Percentiles rank a stretch among this genome's conserved stretches.
Conservation (phyloP, 2,329 filamentous ascomycete genomes). For the Fusarium lyarnte region DNA sequence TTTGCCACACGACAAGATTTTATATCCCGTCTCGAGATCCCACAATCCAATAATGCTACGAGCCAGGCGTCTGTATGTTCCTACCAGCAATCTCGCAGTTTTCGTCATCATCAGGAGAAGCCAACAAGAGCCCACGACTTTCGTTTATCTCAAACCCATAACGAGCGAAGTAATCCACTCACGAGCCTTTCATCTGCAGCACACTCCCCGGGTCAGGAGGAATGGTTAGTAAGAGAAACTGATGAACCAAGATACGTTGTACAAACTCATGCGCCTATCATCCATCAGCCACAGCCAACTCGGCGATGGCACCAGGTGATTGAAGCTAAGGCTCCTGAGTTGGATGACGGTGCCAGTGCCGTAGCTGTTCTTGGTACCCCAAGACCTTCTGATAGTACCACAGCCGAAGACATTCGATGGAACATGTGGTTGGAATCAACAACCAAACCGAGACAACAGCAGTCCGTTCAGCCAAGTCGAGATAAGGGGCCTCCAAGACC, state of each 20-base stretch:
- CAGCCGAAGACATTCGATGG: conserved; percentile 36
- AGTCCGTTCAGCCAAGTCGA: background rate
- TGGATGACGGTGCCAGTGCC: conserved; percentile 20
- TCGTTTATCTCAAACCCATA: too few species aligned
- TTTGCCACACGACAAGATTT: background rate
- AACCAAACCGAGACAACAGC: background rate
- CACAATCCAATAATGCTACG: background rate
- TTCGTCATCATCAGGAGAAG: background rate
- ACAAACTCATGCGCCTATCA: conserved; percentile 18
- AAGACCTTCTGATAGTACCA: background rate
- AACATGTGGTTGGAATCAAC: conserved; percentile 33
- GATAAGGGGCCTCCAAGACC: background rate
- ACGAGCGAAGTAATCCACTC: background rate
- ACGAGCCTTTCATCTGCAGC: background rate
- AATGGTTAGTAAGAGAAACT: background rate
- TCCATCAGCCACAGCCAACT: conserved; percentile 44
- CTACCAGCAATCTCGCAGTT: background rate
- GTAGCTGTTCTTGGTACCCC: conserved; percentile 21
- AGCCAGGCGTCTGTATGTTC: background rate
- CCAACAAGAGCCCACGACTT: background rate
- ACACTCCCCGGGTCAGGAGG: background rate
- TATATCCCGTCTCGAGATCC: background rate
- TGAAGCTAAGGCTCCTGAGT: conserved; percentile 18
- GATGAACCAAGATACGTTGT: conserved; percentile 29
- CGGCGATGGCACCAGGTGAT: conserved; percentile 18